Evolutionary conservation across 257 asterid species (phyloP).

Genomic region (Solanum medicagineum): DNA sequence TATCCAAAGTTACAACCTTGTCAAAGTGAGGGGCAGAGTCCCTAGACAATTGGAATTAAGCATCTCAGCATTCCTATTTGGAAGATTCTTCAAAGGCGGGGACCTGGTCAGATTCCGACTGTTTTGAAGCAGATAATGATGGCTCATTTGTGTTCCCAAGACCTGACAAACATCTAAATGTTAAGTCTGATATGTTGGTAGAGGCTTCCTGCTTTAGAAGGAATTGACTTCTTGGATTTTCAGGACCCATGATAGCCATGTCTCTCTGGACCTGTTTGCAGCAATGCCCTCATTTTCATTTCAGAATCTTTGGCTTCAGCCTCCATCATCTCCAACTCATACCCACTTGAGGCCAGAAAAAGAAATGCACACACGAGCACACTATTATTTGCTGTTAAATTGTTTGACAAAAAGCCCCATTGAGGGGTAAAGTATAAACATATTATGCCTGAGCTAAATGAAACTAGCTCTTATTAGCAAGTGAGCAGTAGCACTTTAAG

Average conservation of each 20-base stretch:
- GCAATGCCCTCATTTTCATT: conserved; percentile 57
- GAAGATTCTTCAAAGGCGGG: conserved; percentile 15
- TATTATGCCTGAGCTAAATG: neutral
- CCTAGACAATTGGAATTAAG: neutral
- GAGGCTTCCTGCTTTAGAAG: conserved; percentile 16
- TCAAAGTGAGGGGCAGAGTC: neutral
- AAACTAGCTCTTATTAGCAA: neutral
- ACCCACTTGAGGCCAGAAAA: conserved; percentile 32
- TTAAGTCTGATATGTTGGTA: neutral
- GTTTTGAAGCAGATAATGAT: conserved; percentile 25
- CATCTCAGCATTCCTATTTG: conserved; percentile 8
- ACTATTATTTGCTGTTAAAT: neutral
- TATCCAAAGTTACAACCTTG: neutral
- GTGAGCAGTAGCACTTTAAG: neutral
- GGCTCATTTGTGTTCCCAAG: conserved; percentile 12
- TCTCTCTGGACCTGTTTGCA: conserved; percentile 11
- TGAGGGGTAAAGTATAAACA: neutral
- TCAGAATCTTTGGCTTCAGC: conserved; percentile 92
- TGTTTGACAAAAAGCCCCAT: neutral
- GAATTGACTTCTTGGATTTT: conserved; percentile 17
- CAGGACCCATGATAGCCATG: conserved; percentile 24
- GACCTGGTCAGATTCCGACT: neutral
- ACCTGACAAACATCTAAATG: conserved; percentile 17
- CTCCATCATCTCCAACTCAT: conserved; percentile 66
- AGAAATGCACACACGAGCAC: neutral